These are phyloP conservation scores for Metarhizium robertsii DNA, from an alignment of 2,329 filamentous ascomycete genomes.

Conservation along the genomic window DNA sequence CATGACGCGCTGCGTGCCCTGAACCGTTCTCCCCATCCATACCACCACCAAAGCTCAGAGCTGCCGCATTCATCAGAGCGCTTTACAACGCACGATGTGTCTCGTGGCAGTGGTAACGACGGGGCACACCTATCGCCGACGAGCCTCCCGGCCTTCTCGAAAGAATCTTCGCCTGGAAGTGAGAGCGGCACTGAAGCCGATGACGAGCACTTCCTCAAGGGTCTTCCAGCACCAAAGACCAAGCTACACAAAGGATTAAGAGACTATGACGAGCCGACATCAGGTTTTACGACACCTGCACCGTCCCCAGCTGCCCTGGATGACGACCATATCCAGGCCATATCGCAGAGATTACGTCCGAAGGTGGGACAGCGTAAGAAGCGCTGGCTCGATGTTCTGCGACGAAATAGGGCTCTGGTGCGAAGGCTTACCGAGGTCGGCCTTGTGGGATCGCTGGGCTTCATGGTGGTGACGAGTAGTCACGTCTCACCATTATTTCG, in stretches of 20 bases:
- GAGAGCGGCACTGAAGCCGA: conserved; percentile 94
- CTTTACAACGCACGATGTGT: conserved; percentile 15
- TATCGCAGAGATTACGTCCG: conserved; percentile 11
- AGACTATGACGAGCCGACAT: conserved; percentile 44
- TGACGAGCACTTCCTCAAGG: conserved; percentile 82
- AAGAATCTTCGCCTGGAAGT: conserved; percentile 55
- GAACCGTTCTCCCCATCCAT: conserved; percentile 59
- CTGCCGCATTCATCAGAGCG: conserved; percentile 41
- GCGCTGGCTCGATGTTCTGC: conserved; percentile 17
- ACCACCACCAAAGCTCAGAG: conserved; percentile 50
- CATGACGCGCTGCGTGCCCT: conserved; percentile 35
- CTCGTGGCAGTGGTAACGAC: conserved; percentile 8
- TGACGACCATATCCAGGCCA: conserved; percentile 24
- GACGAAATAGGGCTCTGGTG: conserved; percentile 40
- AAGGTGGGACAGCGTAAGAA: conserved; percentile 11
- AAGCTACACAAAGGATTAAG: conserved; percentile 70
- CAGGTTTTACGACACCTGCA: conserved; percentile 45
- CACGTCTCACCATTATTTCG: conserved; percentile 35
- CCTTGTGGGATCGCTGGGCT: conserved; percentile 39
- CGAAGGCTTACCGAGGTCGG: conserved; percentile 43
- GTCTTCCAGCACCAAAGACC: conserved; percentile 69
- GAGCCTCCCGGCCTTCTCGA: conserved; percentile 26
- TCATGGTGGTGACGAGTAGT: conserved; percentile 37
- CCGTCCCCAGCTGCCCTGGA: conserved; percentile 38
- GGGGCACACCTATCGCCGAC: conserved; percentile 15